Conservation (phyloP, 2,329 filamentous ascomycete species). For the Fusarium sp. region DNA sequence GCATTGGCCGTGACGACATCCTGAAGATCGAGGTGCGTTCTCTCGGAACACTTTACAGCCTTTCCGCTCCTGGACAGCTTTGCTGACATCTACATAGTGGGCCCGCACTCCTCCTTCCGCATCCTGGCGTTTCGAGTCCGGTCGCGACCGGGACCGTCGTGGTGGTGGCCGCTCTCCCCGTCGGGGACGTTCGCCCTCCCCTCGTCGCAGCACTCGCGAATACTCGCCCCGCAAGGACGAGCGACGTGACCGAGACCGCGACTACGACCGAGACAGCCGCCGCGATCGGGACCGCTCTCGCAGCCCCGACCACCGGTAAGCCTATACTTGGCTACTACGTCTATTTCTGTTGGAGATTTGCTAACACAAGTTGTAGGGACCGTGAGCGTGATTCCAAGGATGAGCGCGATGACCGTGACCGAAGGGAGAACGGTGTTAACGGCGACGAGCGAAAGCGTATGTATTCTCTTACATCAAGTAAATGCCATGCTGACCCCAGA, state of each 20-base stretch:
- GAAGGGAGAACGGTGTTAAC: constrained; percentile 82
- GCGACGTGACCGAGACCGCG: constrained; percentile 82
- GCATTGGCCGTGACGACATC: constrained; percentile 93
- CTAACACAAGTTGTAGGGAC: constrained; percentile 53
- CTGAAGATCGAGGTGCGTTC: constrained; percentile 92
- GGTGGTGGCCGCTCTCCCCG: constrained; percentile 71
- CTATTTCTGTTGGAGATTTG: neutral
- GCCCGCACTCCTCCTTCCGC: constrained; percentile 97
- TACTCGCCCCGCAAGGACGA: constrained; percentile 92
- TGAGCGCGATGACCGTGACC: constrained; percentile 78
- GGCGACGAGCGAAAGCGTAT: constrained; percentile 92
- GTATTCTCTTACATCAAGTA: constrained; percentile 28
- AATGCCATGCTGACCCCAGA: constrained; percentile 38
- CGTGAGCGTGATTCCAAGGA: constrained; percentile 70
- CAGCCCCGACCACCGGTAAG: constrained; percentile 73
- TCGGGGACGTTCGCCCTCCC: constrained; percentile 80
- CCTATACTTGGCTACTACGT: neutral
- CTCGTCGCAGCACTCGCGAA: constrained; percentile 80
- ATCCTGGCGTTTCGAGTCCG: constrained; percentile 97
- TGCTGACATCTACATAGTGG: constrained; percentile 72
- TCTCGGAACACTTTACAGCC: neutral
- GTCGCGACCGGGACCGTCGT: constrained; percentile 78
- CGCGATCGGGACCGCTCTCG: constrained; percentile 82
- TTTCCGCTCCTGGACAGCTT: neutral
- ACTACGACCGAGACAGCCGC: constrained; percentile 81